phyloP scores from a whole-genome alignment of 768 basidiomycete species.

The Pleurotus cornucopiae region DNA sequence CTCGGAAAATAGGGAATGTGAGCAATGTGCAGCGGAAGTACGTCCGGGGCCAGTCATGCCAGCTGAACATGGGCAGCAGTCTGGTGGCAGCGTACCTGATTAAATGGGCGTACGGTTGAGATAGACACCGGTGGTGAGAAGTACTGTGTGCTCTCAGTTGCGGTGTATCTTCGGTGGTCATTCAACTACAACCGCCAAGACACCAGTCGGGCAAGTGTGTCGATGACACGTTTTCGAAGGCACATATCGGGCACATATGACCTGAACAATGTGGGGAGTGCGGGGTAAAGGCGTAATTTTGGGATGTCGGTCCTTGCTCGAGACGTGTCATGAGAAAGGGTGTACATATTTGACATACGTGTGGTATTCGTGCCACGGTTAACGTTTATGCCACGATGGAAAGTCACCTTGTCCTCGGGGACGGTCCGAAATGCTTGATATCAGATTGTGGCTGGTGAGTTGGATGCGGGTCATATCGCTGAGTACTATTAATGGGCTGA shows the following conservation, averaged over 20 bases:
- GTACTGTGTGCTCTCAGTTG: background rate
- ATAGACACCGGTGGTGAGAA: background rate
- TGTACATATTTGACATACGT: background rate
- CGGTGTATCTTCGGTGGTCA: slow-evolving; percentile 1
- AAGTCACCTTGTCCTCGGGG: background rate
- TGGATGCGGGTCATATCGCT: too few relatives aligned
- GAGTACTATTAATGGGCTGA: too few relatives aligned
- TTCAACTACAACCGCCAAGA: background rate
- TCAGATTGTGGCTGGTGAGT: too few relatives aligned
- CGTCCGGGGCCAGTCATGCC: background rate
- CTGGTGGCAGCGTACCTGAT: background rate
- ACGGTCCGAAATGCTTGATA: background rate
- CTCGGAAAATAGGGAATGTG: background rate
- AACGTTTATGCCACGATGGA: background rate
- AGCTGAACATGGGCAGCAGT: background rate
- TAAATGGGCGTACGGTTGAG: background rate
- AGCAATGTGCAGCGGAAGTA: background rate
- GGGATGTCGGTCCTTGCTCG: background rate
- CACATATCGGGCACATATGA: background rate
- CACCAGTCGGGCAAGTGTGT: background rate
- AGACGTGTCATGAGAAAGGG: slow-evolving; percentile 3
- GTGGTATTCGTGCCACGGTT: background rate
- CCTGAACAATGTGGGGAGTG: background rate
- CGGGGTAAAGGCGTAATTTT: background rate
- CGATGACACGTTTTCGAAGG: background rate